Percentiles rank a stretch among this genome's conserved stretches.
These are phyloP conservation scores for Triticum monococcum DNA, from an alignment of 176 grass and related monocot species.

Conservation along the genomic window DNA sequence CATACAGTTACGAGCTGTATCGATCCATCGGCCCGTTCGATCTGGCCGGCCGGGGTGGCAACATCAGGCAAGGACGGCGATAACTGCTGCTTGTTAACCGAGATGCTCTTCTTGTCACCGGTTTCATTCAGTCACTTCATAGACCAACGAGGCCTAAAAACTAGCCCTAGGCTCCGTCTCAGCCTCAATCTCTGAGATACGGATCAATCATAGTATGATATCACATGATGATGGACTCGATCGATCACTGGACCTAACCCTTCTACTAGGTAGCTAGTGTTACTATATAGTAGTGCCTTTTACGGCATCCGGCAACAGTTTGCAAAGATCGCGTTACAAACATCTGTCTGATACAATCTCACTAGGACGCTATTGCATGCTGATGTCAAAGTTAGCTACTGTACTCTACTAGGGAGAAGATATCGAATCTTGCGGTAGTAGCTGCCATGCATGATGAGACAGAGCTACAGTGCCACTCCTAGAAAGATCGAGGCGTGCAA, in stretches of 20 bases:
- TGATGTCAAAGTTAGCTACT: neutral
- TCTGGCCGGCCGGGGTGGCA: neutral
- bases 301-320: neutral
- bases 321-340: neutral
- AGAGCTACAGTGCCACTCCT: neutral
- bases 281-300: neutral
- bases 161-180: neutral
- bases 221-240: neutral
- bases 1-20: neutral
- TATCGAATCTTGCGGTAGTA: neutral
- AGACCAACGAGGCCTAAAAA: no score
- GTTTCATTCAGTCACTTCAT: no score
- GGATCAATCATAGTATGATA: no score
- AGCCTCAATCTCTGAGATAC: neutral
- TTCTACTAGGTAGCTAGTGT: neutral
- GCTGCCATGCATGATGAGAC: neutral
- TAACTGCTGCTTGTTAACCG: no score
- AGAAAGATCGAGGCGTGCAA: neutral
- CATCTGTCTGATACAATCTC: neutral
- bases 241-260: neutral
- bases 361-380: neutral
- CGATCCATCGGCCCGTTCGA: neutral
- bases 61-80: neutral
- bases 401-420: neutral
- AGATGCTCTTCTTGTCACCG: no score